Base-by-base conservation (phyloP, 1,284 basidiomycete genomes). In the Nidula niveotomentosa region DNA sequence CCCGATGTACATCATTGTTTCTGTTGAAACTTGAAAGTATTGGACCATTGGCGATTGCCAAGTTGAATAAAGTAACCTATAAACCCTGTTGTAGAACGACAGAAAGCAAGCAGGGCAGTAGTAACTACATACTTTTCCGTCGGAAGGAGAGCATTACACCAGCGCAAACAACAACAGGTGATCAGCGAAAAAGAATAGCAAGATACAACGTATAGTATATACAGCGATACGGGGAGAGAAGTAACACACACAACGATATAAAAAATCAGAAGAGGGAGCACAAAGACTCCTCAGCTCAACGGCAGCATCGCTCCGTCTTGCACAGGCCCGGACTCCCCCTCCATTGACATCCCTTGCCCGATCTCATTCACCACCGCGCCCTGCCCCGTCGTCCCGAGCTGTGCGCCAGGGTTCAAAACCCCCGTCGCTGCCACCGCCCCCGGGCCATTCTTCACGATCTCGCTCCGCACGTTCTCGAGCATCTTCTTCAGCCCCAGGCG, bases 401-500 rank as follows among this genome's bases (percentile, higher is more conserved):
- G 52, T 23, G 66, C 70, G 4, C 69, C 64, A 53, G 76, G 70
- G 33, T 71, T 71, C 10, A 66, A 60, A 52, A 73, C 61, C 23
- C 65, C 65, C 47, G 41, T 57, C 47, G 62, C 60, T 1, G 57
- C 53, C 35, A 62, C 60, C 15, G 49, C 48, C 34, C 48, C 53
- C 8, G 48, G 49, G 33, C 68, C 72, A 60, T 80, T 81, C 71
- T 81, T 83, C 48, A 79, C 76, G 57, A 90, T 72, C 74, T 91
- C 89, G 2, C 69, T 68, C 50, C 79, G 75, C 8, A 91, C 84
- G 8, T 71, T 75, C 48, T 91, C 89, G 52, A 91, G 67, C 75
- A 84, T 80, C 64, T 81, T 83, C 69, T 84, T 85, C 53, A 91
- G 64, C 41, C 78, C 78, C 55, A 85, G 68, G 36, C 90, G 77